A percentile compares a stretch with the other conserved stretches of the same genome.
Evolutionary conservation across 371 early-diverging fungal genomes (phyloP).

Genomic region (Apophysomyces trapeziformis): DNA sequence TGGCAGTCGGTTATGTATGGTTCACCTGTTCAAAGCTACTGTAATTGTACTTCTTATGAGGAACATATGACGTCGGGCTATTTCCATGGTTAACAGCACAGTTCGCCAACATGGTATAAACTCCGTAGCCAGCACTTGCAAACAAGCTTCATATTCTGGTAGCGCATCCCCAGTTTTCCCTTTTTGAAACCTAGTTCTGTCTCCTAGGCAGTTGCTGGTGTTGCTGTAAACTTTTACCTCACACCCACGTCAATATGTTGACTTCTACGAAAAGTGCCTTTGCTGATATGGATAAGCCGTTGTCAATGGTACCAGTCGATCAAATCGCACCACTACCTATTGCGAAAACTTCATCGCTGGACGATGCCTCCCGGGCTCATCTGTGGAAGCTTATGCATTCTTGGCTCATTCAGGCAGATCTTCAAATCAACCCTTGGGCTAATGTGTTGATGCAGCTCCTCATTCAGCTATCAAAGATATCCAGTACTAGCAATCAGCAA

Average conservation of each 20-base stretch:
- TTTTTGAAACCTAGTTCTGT: not conserved
- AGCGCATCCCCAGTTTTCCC: too few relatives aligned
- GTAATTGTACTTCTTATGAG: too few relatives aligned
- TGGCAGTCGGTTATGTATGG: too few relatives aligned
- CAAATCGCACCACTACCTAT: not conserved
- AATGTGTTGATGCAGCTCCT: conserved; percentile 19
- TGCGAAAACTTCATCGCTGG: conserved; percentile 8
- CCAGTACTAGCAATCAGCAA: not conserved
- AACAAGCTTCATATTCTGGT: too few relatives aligned
- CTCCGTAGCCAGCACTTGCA: too few relatives aligned
- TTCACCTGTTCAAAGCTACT: too few relatives aligned
- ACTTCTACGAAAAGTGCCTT: not conserved
- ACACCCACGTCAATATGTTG: not conserved
- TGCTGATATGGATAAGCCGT: conserved; percentile 3
- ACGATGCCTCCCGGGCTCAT: conserved; percentile 35
- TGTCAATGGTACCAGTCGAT: not conserved
- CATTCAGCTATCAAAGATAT: conserved; percentile 15
- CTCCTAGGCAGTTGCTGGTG: not conserved
- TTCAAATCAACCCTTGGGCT: conserved; percentile 26
- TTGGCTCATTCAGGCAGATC: conserved; percentile 27
- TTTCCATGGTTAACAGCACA: too few relatives aligned
- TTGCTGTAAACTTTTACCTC: not conserved
- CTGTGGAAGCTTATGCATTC: conserved; percentile 25
- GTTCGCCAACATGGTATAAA: too few relatives aligned
- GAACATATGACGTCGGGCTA: too few relatives aligned